A percentile compares a stretch with the other conserved stretches of the same genome.
Evolutionary conservation across 2,329 filamentous ascomycete genomes (phyloP).

Genomic region (Talaromyces atroroseus): DNA sequence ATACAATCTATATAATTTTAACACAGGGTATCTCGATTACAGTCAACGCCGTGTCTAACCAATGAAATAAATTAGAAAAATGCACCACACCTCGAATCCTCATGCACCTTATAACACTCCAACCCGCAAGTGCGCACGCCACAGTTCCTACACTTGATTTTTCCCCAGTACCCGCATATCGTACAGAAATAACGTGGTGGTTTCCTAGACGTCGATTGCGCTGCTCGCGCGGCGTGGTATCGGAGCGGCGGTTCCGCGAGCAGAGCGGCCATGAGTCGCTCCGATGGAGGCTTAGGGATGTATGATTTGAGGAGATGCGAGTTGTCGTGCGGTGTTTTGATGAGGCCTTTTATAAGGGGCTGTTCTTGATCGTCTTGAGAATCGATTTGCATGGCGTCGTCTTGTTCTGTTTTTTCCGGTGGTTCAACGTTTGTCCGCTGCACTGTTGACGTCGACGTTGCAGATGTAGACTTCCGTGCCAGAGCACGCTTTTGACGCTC

Average conservation of each 20-base stretch:
- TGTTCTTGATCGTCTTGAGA: background rate
- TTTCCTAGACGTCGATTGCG: conserved; percentile 26
- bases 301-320: conserved; percentile 40
- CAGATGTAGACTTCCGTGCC: conserved; percentile 14
- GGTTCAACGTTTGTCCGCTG: conserved; percentile 1
- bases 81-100: conserved; percentile 42
- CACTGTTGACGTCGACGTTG: conserved; percentile 5
- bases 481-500: conserved; percentile 19
- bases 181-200: conserved; percentile 41
- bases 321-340: conserved; percentile 35
- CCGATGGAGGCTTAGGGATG: conserved; percentile 39
- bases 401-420: conserved; percentile 8
- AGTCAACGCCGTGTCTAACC: background rate
- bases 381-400: conserved; percentile 7
- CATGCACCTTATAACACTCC: conserved; percentile 44
- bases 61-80: conserved; percentile 26
- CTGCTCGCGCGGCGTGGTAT: conserved; percentile 42
- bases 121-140: conserved; percentile 43
- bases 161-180: conserved; percentile 49
- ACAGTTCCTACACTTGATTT: conserved; percentile 44
- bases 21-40: conserved; percentile 3
- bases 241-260: conserved; percentile 43
- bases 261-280: conserved; percentile 41
- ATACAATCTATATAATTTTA: background rate
- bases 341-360: conserved; percentile 16